Evolutionary conservation across 1,284 basidiomycete genomes (phyloP), one percentile per base, ranked within the genome.

Genomic region (Ustilago crameri): DNA sequence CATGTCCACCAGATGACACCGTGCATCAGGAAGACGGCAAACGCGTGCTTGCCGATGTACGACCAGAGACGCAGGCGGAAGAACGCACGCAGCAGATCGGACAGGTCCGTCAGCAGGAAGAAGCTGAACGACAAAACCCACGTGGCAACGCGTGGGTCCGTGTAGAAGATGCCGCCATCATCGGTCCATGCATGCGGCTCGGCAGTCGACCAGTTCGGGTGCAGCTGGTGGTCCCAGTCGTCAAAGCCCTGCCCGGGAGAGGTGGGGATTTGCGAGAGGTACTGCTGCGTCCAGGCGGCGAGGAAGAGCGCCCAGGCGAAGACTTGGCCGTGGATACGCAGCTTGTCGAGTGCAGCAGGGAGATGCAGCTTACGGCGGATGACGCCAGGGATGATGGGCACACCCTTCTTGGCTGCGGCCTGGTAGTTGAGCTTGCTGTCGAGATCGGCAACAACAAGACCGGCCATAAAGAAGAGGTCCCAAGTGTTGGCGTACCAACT

Each of bases 391-490:
- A 75, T 35, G 17, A 77, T n/a, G 4, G 68, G 65, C 42, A 78
- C 51, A 26, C 75, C 75, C 49, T 70, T 70, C 9, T 55, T 54
- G 0, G 75, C 73, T 26, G 47, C 45, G 3, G 57, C 66, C 45
- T 77, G 73, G 64, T 80, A 80, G 46, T 78, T 72, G 56, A 80
- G 61, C 56, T 72, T 74, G 58, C 63, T 71, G 50, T 80, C 78
- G 30, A 75, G 55, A 47, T 80, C 78, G 37, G 76, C 75, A 12
- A 80, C 49, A 5, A 79, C 69, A 22, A 80, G 55, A 51, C 78
- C 78, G 9, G 75, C 62, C 63, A 80, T 77, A 61, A 80, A 79
- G 68, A 79, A 80, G 41, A 75, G 63, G 34, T 79, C 78, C 71
- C 69, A 80, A 4, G 65, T 69, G 49, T 75, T 65, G 27, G 75